Base-by-base conservation (phyloP, 257 asterid species). In the Primulina tabacum region DNA sequence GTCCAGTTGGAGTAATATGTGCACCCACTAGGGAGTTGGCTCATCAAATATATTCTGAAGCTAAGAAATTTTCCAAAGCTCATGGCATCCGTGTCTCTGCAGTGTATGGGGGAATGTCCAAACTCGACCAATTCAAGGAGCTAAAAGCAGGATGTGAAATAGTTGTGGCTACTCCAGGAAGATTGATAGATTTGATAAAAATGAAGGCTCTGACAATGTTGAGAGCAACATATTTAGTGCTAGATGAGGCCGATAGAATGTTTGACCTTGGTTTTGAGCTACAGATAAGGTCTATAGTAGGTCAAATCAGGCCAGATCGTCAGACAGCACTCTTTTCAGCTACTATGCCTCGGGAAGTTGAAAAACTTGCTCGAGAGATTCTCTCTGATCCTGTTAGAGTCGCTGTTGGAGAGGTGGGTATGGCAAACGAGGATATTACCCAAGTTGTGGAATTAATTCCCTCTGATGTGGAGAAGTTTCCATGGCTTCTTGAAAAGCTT, bases 211-310 rank as follows among this genome's bases (percentile, higher is more conserved):
- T 87, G 79, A 86, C 88, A 61, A 87, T 93, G 99, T 61, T 65
- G 71, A 88, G 96, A 78, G 79, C 97, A 56, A 86, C 99, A 53
- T 93, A 90, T 73, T 82, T 93, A 81, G 99, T 90, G 57, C 99
- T 93, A 74, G 99, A 93, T 73, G 99, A 93, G 78, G 99, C 99
- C 53, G 99, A 93, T 84, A 76, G 99, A 74, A 93, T 93, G 99
- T 93, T 93, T 82, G 99, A 93, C 88, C 99, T 93, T 65, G 99
- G 99, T 33, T 93, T 93, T 73, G 99, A 93, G 83, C 99, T 97
- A 28, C 99, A 93, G 73, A 88, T 93, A 77, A 86, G 97, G 78
- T 93, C 97, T 32, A 86, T 93, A 57, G 97, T 93, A 11, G 99
- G 99, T 64, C 99, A 90, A 82, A 86, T 93, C 69, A 86, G 97